Base-by-base conservation (phyloP, 495 filamentous ascomycete species). In the Amniculicola lignicola region DNA sequence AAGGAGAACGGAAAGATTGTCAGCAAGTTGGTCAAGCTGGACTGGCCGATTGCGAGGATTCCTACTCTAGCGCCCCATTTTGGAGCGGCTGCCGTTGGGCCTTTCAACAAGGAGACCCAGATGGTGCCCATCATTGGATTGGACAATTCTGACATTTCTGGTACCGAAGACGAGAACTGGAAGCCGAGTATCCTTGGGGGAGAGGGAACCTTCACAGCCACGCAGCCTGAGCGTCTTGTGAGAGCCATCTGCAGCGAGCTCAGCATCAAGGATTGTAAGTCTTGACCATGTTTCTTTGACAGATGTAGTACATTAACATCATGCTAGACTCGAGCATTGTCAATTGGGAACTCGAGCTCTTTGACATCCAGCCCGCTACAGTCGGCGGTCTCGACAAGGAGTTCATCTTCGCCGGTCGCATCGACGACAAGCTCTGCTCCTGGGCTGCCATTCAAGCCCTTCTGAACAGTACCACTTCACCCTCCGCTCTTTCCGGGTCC, bases 331-430 rank as follows among this genome's bases (percentile, higher is more conserved):
- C 71, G 69, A 80, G 75, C 47, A 96, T 98, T 54, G 72, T 96
- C 22, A 92, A 89, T 70, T 98, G 93, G 93, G 93, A 98, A 64
- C 81, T 96, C n/a, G 93, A 98, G 70, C 84, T 98, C 27, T 98
- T 84, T 66, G 93, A 98, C 70, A 84, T 79, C 6, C 90, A 96
- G 67, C 89, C 90, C 6, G 92, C 89, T 14, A 80, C 82, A 24
- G 74, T 90, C 19, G 89, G 90, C 56, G 93, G 93, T 11, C 65
- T 98, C 35, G 88, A 93, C 62, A 90, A 89, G 67, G 93, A 96
- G 60, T 82, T 98, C 72, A 92, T 98, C 69, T 96, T 92, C 59
- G 93, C 88, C 39, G 89, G 90, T 51, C 86, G 93, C 39, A 90
- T 98, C 62, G 93, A 98, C 69, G 93, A 98, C 69, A 96, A 96